Conservation (phyloP, 116 monocot species). For the Iris pallida region DNA sequence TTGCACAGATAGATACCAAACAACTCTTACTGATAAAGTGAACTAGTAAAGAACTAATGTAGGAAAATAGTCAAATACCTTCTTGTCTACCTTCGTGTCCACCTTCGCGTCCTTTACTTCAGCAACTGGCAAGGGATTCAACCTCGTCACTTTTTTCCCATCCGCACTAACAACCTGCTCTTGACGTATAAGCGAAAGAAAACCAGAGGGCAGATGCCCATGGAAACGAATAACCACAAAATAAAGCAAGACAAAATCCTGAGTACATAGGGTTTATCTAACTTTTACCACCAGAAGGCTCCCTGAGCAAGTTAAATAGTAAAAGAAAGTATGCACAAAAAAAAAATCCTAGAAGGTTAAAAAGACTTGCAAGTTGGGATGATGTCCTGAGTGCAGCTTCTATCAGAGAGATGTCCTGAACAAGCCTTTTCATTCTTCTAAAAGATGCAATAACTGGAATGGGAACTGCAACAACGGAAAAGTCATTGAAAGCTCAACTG, state of each 20-base stretch:
- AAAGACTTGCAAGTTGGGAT: constrained; percentile 56
- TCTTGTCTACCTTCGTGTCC: background rate
- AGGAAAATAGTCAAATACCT: too few species aligned
- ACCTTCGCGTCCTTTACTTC: constrained; percentile 50
- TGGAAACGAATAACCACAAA: background rate
- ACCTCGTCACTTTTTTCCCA: constrained; percentile 67
- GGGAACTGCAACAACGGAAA: constrained; percentile 53
- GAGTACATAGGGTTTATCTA: background rate
- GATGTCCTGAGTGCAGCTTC: constrained; percentile 80
- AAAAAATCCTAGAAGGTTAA: background rate
- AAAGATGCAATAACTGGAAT: constrained; percentile 80
- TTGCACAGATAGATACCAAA: constrained; percentile 1
- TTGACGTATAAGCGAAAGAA: background rate
- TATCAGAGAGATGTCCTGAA: constrained; percentile 48
- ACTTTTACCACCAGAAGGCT: background rate
- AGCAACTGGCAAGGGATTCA: constrained; percentile 42
- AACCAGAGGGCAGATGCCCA: background rate
- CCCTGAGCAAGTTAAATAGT: background rate
- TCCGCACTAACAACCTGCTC: constrained; percentile 69
- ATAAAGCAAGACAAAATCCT: background rate
- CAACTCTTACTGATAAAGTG: background rate
- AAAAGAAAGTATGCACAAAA: background rate
- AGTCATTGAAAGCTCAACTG: background rate
- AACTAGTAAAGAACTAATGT: background rate
- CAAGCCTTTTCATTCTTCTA: constrained; percentile 80